A percentile compares a stretch with the other conserved stretches of the same genome.
phyloP scores from a whole-genome alignment of 768 basidiomycete species.

The Trametes cinnabarina region DNA sequence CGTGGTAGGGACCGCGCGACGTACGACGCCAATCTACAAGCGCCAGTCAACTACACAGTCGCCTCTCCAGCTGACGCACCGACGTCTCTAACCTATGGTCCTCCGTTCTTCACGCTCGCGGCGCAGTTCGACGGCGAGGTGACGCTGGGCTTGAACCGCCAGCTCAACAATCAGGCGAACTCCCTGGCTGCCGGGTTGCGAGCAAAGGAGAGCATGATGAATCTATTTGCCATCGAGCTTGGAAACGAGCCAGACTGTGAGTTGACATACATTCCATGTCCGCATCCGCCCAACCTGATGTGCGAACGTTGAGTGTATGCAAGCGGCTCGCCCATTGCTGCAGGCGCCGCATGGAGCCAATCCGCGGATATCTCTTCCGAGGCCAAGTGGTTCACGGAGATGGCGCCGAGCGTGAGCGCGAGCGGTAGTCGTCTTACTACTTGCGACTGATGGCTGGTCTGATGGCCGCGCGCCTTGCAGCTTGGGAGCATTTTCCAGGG shows the following conservation, averaged over 20 bases:
- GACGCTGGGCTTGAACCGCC: slow-evolving; percentile 39
- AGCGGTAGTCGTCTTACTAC: neutral
- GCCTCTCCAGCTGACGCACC: slow-evolving; percentile 37
- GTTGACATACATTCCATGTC: slow-evolving; percentile 6
- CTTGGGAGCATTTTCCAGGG: slow-evolving; percentile 38
- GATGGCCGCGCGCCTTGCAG: slow-evolving; percentile 11
- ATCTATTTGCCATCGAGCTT: slow-evolving; percentile 37
- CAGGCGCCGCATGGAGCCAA: slow-evolving; percentile 34
- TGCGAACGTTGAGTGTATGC: slow-evolving; percentile 27
- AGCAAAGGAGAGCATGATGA: slow-evolving; percentile 32
- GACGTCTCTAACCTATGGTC: slow-evolving; percentile 31
- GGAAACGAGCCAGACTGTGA: slow-evolving; percentile 40
- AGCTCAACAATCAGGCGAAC: slow-evolving; percentile 36
- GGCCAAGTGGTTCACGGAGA: slow-evolving; percentile 32
- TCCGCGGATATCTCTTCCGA: slow-evolving; percentile 33
- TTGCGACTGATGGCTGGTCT: too few relatives aligned
- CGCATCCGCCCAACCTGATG: neutral
- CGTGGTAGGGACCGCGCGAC: slow-evolving; percentile 38
- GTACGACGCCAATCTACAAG: slow-evolving; percentile 30
- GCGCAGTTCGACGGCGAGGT: slow-evolving; percentile 33
- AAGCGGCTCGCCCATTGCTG: slow-evolving; percentile 32
- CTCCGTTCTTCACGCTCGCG: slow-evolving; percentile 32
- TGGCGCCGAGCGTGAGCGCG: slow-evolving; percentile 29
- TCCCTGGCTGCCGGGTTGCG: slow-evolving; percentile 32
- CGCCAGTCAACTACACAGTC: slow-evolving; percentile 38